These are phyloP conservation scores for Ceratocystiopsis brevicomis DNA, from an alignment of 2,329 filamentous ascomycete genomes.

Conservation along the genomic window DNA sequence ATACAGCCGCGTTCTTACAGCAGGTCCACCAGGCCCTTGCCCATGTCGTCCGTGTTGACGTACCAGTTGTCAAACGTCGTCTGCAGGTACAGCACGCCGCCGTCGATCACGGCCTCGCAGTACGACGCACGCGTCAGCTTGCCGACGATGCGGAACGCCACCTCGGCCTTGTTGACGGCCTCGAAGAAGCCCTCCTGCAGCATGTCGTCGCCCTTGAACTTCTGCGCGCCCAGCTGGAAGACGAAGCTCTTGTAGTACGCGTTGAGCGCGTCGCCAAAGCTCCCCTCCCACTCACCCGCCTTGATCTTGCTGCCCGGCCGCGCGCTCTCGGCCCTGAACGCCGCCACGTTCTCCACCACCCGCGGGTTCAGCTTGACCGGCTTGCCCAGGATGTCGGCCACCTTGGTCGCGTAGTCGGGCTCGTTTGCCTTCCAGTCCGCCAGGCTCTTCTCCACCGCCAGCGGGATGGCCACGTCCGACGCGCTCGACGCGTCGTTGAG, in stretches of 20 bases:
- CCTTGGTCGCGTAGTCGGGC: no score
- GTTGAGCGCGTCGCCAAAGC: conserved; percentile 16
- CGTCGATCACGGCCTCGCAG: conserved; percentile 27
- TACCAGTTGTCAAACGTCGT: conserved; percentile 15
- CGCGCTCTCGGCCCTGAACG: no score
- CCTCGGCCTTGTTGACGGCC: conserved; percentile 21
- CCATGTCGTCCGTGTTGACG: conserved; percentile 8
- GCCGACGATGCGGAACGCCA: conserved; percentile 29
- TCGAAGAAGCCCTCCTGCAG: conserved; percentile 30
- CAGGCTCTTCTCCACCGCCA: no score
- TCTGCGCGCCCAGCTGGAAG: conserved; percentile 10
- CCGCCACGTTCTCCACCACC: no score
- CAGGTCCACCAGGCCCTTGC: conserved; percentile 18
- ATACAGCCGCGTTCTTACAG: conserved; percentile 6
- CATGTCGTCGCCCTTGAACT: conserved; percentile 20
- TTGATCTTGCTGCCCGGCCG: no score
- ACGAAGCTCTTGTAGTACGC: conserved; percentile 24
- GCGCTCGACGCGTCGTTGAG: no score
- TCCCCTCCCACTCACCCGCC: no score
- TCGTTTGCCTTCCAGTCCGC: no score
- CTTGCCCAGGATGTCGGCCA: no score
- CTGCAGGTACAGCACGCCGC: conserved; percentile 29
- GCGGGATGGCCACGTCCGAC: no score
- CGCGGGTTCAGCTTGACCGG: no score
- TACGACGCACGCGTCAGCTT: conserved; percentile 22